Evolutionary conservation across 164 flowering plant species (phyloP), one percentile per base, ranked within the genome.

Genomic region (Nymphaea thermarum): DNA sequence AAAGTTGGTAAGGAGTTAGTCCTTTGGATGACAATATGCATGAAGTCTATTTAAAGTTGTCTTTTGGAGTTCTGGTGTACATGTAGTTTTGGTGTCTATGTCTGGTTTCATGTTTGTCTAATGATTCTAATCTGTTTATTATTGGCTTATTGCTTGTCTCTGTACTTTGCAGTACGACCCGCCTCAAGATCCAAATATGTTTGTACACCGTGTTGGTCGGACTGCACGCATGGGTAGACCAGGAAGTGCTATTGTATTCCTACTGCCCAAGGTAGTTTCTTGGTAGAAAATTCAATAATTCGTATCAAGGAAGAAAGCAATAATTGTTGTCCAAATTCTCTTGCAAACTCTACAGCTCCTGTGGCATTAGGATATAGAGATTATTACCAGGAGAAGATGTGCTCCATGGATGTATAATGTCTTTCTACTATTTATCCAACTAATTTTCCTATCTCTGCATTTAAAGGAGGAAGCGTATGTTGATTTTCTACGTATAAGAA

Each of bases 181-280:
- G 43, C 99, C 98, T 47, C 93, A 91, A 77, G 93, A 94, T 78
- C 93, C 97, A 71, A 86, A 85, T 76, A 90, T 88, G 51, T 91
- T 94, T 72, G 67, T 94, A 65, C 99, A 91, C 71, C 85, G 98
- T 82, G 99, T 88, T 66, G 99, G 99, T 4, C 82, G 98, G 73
- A 91, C 96, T 79, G 99, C 98, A 74, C 80, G 98, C 36, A 72
- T 94, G 86, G 98, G 99, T 41, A 86, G 87, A 74, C 75, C 82
- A 75, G 99, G 98, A 72, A 80, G 78, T 78, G 87, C 99, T 14
- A 74, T 91, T 67, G 87, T 87, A 66, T 90, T 87, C 66, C 81
- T 94, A 43, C 74, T 83, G 68, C 97, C 99, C 8, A 90, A 91
- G 93, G 99, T 94, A 62, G 71, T 8, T 67, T 70, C 65, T 25